phyloP scores from a whole-genome alignment of 306 rosid species.

The Amphicarpaea edgeworthii region DNA sequence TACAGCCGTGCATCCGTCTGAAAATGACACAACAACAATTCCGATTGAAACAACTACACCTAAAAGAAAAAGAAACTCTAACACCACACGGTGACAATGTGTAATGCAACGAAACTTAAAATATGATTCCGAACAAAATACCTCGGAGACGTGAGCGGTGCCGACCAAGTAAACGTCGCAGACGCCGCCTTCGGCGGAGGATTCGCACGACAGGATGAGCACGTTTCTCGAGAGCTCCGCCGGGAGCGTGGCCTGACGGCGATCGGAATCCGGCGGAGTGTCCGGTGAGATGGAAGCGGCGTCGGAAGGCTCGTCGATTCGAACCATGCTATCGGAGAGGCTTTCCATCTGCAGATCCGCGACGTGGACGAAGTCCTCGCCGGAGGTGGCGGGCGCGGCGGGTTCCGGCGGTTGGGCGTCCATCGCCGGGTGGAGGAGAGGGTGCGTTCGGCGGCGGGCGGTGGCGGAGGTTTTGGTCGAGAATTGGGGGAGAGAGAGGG shows the following conservation, averaged over 20 bases:
- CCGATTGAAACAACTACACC: constrained; percentile 12
- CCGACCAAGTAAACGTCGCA: constrained; percentile 91
- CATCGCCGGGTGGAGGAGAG: constrained; percentile 55
- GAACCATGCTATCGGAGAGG: constrained; percentile 77
- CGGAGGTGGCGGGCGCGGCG: constrained; percentile 39
- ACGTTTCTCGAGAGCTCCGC: constrained; percentile 79
- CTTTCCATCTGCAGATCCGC: constrained; percentile 67
- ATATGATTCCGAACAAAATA: constrained; percentile 37
- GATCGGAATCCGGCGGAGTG: constrained; percentile 41
- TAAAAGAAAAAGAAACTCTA: background rate
- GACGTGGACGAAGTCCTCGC: constrained; percentile 80
- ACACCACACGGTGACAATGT: constrained; percentile 38
- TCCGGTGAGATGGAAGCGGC: constrained; percentile 38
- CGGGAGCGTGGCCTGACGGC: constrained; percentile 58
- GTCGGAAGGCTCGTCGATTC: constrained; percentile 60
- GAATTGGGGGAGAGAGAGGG: constrained; percentile 40
- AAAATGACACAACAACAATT: constrained; percentile 29
- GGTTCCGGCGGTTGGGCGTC: constrained; percentile 58
- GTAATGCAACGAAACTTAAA: constrained; percentile 10
- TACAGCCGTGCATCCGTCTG: background rate
- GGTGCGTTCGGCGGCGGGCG: constrained; percentile 30
- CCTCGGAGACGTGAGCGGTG: constrained; percentile 93
- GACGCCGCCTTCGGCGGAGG: constrained; percentile 66
- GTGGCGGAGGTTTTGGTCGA: constrained; percentile 36
- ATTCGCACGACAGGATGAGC: constrained; percentile 73